These are phyloP conservation scores for Pterocarpus macrocarpus DNA, from an alignment of 306 rosid species.

Conservation along the genomic window DNA sequence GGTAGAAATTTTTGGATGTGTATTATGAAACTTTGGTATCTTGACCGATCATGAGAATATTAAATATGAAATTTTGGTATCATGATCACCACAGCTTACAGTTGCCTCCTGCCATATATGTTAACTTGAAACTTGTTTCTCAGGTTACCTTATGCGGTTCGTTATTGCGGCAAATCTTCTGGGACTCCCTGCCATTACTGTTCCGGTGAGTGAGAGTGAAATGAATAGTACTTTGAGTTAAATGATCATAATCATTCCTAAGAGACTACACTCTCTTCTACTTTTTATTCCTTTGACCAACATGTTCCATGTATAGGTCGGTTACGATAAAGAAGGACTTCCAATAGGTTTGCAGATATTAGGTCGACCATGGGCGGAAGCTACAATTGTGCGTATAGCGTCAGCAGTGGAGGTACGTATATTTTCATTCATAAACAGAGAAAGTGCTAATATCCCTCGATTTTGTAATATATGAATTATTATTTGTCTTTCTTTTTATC, in stretches of 20 bases:
- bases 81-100: no score
- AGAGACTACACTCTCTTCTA: slow-evolving; percentile 5
- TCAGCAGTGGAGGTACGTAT: slow-evolving; percentile 76
- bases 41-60: background rate
- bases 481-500: background rate
- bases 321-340: slow-evolving; percentile 80
- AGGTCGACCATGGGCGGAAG: slow-evolving; percentile 98
- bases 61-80: no score
- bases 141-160: slow-evolving; percentile 90
- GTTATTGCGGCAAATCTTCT: slow-evolving; percentile 75
- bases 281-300: background rate
- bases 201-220: slow-evolving; percentile 76
- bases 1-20: background rate
- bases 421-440: background rate
- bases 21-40: background rate
- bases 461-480: background rate
- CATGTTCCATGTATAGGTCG: slow-evolving; percentile 51
- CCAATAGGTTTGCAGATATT: slow-evolving; percentile 93
- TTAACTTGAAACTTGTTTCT: slow-evolving; percentile 35
- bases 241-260: slow-evolving; percentile 25
- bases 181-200: slow-evolving; percentile 92
- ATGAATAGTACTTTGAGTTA: slow-evolving; percentile 9
- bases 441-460: background rate
- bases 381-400: slow-evolving; percentile 87
- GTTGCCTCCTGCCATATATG: slow-evolving; percentile 29